Percentiles rank a stretch among this genome's conserved stretches.
Conservation (phyloP, 805 yeast genomes). For the Hanseniaspora osmophila region DNA sequence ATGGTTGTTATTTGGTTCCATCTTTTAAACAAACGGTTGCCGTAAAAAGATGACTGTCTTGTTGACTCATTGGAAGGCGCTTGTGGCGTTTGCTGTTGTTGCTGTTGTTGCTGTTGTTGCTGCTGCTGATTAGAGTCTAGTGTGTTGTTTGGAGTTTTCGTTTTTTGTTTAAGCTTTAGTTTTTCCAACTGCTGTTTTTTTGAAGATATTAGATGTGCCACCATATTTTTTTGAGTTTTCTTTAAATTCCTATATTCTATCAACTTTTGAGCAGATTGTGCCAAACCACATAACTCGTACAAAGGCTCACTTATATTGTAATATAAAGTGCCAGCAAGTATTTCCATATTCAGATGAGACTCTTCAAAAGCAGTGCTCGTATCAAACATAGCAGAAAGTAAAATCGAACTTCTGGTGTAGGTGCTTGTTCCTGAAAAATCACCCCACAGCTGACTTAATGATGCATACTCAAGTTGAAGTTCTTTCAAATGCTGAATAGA, state of each 20-base stretch:
- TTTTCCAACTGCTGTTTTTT: conserved; percentile 16
- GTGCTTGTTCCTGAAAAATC: conserved; percentile 13
- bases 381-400: conserved; percentile 17
- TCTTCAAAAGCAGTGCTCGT: conserved; percentile 18
- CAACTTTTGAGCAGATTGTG: conserved; percentile 19
- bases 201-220: conserved; percentile 12
- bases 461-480: conserved; percentile 14
- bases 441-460: conserved; percentile 16
- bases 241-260: conserved; percentile 20
- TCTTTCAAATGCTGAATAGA: conserved; percentile 17
- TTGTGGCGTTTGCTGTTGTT: conserved; percentile 10
- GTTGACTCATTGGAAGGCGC: conserved; percentile 8
- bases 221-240: conserved; percentile 17
- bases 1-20: conserved; percentile 19
- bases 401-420: conserved; percentile 12
- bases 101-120: conserved; percentile 3
- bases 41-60: conserved; percentile 8
- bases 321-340: conserved; percentile 17
- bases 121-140: conserved; percentile 6
- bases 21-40: conserved; percentile 17
- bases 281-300: conserved; percentile 19
- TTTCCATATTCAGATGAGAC: conserved; percentile 13
- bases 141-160: conserved; percentile 13
- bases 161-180: conserved; percentile 14
- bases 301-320: conserved; percentile 22